These are phyloP conservation scores for Psilocybe subaeruginosa DNA, from an alignment of 768 basidiomycete species.

Conservation along the genomic window DNA sequence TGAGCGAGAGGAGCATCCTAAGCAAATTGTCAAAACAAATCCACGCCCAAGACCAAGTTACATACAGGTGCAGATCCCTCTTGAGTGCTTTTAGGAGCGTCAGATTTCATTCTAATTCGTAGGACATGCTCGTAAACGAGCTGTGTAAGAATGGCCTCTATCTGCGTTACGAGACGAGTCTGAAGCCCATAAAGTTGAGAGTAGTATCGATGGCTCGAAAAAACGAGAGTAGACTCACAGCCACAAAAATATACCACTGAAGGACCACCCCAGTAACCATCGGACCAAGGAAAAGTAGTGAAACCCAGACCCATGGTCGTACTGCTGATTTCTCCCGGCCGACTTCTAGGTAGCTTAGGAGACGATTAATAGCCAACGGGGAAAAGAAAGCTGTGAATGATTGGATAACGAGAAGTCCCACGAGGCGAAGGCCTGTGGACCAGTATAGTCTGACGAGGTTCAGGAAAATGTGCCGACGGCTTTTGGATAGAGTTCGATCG, in stretches of 20 bases:
- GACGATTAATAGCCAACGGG: background rate
- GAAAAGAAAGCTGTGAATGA: background rate
- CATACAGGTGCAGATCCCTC: background rate
- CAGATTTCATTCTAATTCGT: conserved; percentile 62
- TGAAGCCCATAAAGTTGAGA: background rate
- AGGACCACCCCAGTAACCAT: conserved; percentile 42
- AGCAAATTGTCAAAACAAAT: background rate
- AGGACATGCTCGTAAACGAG: conserved; percentile 50
- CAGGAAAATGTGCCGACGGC: background rate
- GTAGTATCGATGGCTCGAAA: background rate
- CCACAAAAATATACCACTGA: conserved; percentile 57
- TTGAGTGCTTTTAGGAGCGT: conserved; percentile 19
- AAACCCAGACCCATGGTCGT: conserved; percentile 72
- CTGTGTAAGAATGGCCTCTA: conserved; percentile 48
- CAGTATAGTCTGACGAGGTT: background rate
- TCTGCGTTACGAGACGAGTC: conserved; percentile 50
- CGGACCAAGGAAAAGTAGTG: conserved; percentile 51
- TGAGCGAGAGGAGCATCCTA: background rate
- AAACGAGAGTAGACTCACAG: conserved; percentile 6
- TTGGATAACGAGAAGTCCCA: background rate
- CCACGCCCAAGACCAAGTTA: no score
- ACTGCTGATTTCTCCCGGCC: conserved; percentile 47
- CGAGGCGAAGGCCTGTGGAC: background rate
- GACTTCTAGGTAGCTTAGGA: conserved; percentile 55
- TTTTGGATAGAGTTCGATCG: background rate